Evolutionary conservation across 169 alveolate genomes (phyloP).

Genomic region (Plasmodium billcollinsi): DNA sequence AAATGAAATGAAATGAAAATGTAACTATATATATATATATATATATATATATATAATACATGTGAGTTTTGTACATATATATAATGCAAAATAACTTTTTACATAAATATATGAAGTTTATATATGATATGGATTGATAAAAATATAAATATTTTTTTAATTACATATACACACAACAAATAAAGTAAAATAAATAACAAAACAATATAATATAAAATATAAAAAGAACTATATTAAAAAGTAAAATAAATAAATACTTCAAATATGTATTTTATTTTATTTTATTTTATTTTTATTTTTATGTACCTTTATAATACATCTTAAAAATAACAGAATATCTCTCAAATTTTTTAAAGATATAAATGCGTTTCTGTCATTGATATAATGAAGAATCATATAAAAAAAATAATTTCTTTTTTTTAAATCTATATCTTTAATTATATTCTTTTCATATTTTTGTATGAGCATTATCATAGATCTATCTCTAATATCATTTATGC

Average conservation of each 20-base stretch:
- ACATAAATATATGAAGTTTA: too few species aligned
- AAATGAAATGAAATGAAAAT: neutral
- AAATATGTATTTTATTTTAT: neutral
- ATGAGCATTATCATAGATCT: constrained; percentile 60
- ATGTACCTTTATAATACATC: constrained; percentile 52
- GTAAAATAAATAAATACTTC: neutral
- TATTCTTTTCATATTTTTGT: constrained; percentile 60
- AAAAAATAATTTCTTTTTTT: constrained; percentile 60
- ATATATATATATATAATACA: neutral
- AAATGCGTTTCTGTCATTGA: constrained; percentile 67
- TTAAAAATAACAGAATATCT: constrained; percentile 28
- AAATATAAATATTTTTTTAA: constrained; percentile 2
- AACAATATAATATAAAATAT: neutral
- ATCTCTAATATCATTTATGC: constrained; percentile 62
- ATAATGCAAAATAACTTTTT: too few species aligned
- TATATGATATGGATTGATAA: too few species aligned
- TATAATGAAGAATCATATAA: constrained; percentile 60
- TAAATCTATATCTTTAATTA: constrained; percentile 55
- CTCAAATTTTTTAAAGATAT: constrained; percentile 39
- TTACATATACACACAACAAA: neutral
- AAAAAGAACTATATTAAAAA: neutral
- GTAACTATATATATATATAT: constrained; percentile 1
- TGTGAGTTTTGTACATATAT: too few species aligned
- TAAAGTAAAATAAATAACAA: neutral
- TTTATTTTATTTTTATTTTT: constrained; percentile 2